Base-by-base conservation (phyloP, 257 asterid species). In the Solanum rostratum region DNA sequence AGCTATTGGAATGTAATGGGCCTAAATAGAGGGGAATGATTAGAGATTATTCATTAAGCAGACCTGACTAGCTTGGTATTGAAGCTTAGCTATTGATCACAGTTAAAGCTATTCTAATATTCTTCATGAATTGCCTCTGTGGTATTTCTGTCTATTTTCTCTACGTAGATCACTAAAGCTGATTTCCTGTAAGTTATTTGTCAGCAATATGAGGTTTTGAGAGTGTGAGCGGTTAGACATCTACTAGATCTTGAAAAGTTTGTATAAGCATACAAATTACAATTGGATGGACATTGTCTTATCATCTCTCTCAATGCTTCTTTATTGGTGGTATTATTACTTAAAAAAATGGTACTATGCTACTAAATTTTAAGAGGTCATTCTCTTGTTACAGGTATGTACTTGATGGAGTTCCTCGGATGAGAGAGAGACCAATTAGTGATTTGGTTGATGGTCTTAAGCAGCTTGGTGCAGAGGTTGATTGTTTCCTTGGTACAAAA, bases 361-460 rank as follows among this genome's bases (percentile, higher is more conserved):
- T 76, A 76, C 43, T 24, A 24, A n/a, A 24, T 5, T 49, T 49
- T 46, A 24, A 14, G 15, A 22, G 39, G 6, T 45, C 39, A 45
- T 49, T 49, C 15, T 76, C 39, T 22, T 49, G 41, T 27, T 76
- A 95, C 16, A 76, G 98, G 71, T 97, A 94, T 84, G 97, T 97
- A 63, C 98, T 97, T 84, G 98, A 97, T 79, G 99, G 99, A 54
- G 98, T 97, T 91, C 97, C 98, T 59, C 94, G 99, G 68, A 97
- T 97, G 99, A 94, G 99, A 89, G 99, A 97, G 94, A 92, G 99
- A 82, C 99, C 99, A 39, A 95, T 97, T 81, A 92, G 98, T 41
- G 99, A 97, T 90, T 90, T 97, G 89, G 99, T 97, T 69, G 80
- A 91, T 74, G 99, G 99, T 68, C 97, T 95, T 86, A 90, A 93